phyloP scores from a whole-genome alignment of 2,329 filamentous ascomycete species.

The Colletotrichum endophyticum region DNA sequence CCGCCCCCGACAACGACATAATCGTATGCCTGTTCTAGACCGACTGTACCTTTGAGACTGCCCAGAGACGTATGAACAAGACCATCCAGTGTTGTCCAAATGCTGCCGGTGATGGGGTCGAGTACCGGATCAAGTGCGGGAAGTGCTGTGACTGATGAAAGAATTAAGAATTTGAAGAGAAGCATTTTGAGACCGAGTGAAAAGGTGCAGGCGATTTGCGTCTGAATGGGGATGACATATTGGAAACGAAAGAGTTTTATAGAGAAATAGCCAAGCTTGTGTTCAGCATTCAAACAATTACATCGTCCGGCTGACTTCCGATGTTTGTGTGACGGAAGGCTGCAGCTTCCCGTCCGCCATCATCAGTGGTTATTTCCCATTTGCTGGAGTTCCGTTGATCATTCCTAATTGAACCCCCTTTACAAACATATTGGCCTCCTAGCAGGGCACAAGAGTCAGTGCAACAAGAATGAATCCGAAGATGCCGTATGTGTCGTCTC shows the following conservation, averaged over 20 bases:
- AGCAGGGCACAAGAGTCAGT: neutral
- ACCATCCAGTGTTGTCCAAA: neutral
- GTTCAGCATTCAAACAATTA: neutral
- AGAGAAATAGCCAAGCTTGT: neutral
- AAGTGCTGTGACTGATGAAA: neutral
- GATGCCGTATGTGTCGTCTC: neutral
- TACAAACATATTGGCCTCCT: neutral
- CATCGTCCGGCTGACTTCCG: neutral
- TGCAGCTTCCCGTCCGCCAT: neutral
- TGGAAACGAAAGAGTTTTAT: neutral
- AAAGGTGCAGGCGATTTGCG: neutral
- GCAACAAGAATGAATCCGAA: neutral
- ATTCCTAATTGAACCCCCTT: neutral
- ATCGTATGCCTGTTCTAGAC: neutral
- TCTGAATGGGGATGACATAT: neutral
- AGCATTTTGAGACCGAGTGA: neutral
- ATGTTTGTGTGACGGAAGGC: neutral
- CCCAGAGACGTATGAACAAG: neutral
- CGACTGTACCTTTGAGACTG: neutral
- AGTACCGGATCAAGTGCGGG: neutral
- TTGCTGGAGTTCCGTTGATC: neutral
- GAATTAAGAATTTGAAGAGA: neutral
- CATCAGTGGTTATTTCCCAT: neutral
- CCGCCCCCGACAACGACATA: conserved; percentile 38
- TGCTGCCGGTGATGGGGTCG: neutral